Conservation (phyloP, 108 stramenopile species). For the Skeletonema potamos region DNA sequence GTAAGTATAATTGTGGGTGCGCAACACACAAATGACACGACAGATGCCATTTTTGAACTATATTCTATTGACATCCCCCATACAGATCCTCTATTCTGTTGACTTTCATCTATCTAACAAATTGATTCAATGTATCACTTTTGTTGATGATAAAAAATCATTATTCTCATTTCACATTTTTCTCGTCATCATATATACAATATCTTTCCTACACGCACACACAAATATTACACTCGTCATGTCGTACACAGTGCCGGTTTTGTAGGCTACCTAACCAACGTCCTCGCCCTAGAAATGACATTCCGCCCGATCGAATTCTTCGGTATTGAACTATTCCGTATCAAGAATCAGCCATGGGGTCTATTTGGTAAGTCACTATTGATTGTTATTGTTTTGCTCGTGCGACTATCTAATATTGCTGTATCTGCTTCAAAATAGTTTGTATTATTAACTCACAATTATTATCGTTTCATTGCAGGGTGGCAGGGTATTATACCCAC, state of each 20-base stretch:
- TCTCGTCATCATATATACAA: no score
- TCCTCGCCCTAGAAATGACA: slow-evolving; percentile 90
- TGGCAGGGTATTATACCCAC: slow-evolving; percentile 93
- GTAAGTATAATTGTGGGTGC: slow-evolving; percentile 11
- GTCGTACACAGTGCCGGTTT: slow-evolving; percentile 45
- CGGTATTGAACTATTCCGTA: slow-evolving; percentile 75
- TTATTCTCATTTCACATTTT: no score
- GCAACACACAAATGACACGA: not conserved
- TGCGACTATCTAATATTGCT: not conserved
- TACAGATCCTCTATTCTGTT: no score
- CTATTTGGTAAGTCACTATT: slow-evolving; percentile 47
- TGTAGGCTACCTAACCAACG: slow-evolving; percentile 88
- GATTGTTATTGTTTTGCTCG: not conserved
- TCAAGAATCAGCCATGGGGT: slow-evolving; percentile 86
- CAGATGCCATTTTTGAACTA: not conserved
- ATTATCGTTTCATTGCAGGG: no score
- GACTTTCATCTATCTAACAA: not conserved
- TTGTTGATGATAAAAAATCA: no score
- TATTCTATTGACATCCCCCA: no score
- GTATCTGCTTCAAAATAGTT: not conserved
- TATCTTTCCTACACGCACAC: no score
- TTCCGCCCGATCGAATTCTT: slow-evolving; percentile 89
- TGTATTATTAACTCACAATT: no score
- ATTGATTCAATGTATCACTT: no score
- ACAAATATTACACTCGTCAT: no score